phyloP scores from a whole-genome alignment of 2,329 filamentous ascomycete genomes.

The Penicillium sp. region DNA sequence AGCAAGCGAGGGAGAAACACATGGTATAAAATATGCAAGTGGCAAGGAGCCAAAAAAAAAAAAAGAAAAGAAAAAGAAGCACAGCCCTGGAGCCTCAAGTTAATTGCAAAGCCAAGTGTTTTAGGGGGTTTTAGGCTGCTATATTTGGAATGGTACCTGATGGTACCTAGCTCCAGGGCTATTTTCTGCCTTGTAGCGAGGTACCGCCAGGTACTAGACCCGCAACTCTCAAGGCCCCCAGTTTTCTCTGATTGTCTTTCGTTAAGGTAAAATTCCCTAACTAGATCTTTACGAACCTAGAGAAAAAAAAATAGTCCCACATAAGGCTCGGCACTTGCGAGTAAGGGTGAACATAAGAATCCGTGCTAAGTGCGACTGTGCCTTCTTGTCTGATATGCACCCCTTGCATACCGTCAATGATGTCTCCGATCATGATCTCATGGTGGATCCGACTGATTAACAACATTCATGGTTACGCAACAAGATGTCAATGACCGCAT shows the following conservation, averaged over 20 bases:
- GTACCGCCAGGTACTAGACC: background rate
- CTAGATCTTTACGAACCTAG: no score
- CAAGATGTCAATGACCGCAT: background rate
- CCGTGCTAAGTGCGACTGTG: background rate
- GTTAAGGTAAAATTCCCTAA: background rate
- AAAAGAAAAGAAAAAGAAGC: background rate
- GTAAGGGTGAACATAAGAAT: background rate
- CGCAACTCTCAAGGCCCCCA: background rate
- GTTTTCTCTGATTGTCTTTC: background rate
- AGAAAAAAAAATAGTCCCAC: no score
- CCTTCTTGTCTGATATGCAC: background rate
- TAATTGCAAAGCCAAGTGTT: conserved; percentile 18
- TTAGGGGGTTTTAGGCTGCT: conserved; percentile 12
- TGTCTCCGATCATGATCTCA: conserved; percentile 16
- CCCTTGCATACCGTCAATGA: conserved; percentile 14
- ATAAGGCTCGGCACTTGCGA: background rate
- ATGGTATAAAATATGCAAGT: conserved; percentile 5
- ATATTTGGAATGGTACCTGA: conserved; percentile 6
- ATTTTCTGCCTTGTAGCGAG: background rate
- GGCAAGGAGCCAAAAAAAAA: background rate
- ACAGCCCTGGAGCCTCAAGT: conserved; percentile 4
- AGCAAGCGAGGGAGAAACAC: conserved; percentile 8
- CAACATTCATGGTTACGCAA: background rate
- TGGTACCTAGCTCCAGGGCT: background rate
- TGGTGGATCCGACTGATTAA: conserved; percentile 7